Conservation (phyloP, 129 eudicot genomes). For the Helianthus annuus region HanXRQr2.0-SUNRISE NC_035439.2:147329457-147329956, state of each 20-base stretch:
- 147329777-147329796: too few relatives aligned
- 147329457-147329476: background rate
- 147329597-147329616: too few relatives aligned
- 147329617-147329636: too few relatives aligned
- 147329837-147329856: background rate
- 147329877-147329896: background rate
- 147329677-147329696: background rate
- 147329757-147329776: too few relatives aligned
- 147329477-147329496: background rate
- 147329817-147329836: too few relatives aligned
- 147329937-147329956: conserved; percentile 86
- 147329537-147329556: too few relatives aligned
- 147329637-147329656: too few relatives aligned
- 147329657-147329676: background rate
- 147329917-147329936: conserved; percentile 90
- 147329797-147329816: background rate
- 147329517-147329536: background rate
- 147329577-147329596: too few relatives aligned
- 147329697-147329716: background rate
- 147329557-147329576: too few relatives aligned
- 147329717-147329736: background rate
- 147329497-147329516: background rate
- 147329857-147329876: background rate
- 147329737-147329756: background rate
- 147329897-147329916: conserved; percentile 53